Base-by-base conservation (phyloP, 2,329 filamentous ascomycete genomes). In the Pseudogymnoascus pannorum region DNA sequence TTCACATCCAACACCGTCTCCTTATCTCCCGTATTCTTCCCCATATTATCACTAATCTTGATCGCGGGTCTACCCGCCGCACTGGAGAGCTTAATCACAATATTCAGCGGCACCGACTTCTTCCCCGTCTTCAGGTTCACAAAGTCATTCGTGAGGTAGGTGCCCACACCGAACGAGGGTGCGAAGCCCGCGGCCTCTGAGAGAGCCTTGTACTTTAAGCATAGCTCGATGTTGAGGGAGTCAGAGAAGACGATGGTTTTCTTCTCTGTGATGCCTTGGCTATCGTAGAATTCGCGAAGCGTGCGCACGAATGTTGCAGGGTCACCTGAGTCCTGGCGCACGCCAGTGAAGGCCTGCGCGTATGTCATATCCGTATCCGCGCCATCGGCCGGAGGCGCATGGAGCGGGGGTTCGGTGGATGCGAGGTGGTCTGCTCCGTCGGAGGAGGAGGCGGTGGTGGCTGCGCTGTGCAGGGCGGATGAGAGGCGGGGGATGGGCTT, bases 181-280 rank as follows among this genome's bases (percentile, higher is more conserved):
- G 87, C 83, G 74, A 99, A 92, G 1, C 90, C 90, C 12, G 87
- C 84, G 38, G 85, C 82, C 66, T 97, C 91, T 0, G 92, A 88
- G 26, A 91, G 82, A 62, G 84, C 77, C 78, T 96, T 96, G 78
- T 97, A 99, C 73, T 95, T 85, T 58, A 97, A 79, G 71, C 93
- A 97, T 60, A 87, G 84, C 36, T 97, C 92, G 58, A 97, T 89
- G 71, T 97, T 90, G 62, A 99, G 78, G 4, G 92, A 95, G 74
- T 99, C 94, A 0, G 93, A 97, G 73, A 97, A 99, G 2, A 99
- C 93, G 63, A 99, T 88, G 0, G 84, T 86, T 79, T 97, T 97
- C 76, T 87, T 87, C 2, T 88, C 89, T 59, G 79, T 86, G 73
- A 97, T 89, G 4, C 86, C 67, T 88, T 68, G 63, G 62, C 64